Evolutionary conservation across 1,139 yeast genomes (phyloP), one percentile per base, ranked within the genome.

Genomic region (Kodamaea alishanica): DNA sequence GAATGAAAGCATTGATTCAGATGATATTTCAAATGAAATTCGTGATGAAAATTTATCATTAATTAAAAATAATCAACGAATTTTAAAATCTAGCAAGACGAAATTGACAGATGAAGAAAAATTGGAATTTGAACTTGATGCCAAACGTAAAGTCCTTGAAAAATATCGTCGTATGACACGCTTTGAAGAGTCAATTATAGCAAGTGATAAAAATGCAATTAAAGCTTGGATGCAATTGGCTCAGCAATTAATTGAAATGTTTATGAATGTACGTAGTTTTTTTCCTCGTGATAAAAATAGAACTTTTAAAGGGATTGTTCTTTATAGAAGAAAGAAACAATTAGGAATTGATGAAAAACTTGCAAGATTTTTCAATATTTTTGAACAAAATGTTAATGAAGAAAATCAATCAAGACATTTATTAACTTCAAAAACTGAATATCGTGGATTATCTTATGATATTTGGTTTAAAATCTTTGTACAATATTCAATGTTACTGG

Each of bases 401-500:
- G 75, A 69, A 35, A 53, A 47, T 23, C 48, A 52, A 31, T 46
- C 69, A 2, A 52, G 70, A 34, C 64, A 61, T 65, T 68, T 50
- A 46, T 66, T 64, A 48, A 73, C 61, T 41, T 75, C 77, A 3
- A 67, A 65, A 35, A 63, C 63, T 2, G 83, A 77, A 45, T 85
- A 85, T 54, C 72, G 96, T 44, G 96, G 96, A 0, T 65, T 89
- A 15, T 67, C 72, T 1, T 86, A 86, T 55, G 85, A 83, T 33
- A 75, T 75, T 29, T 92, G 98, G 98, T 88, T 89, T 56, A 79
- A 77, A 45, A 67, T 92, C 6, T 87, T 89, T 54, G 82, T 89
- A 72, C 85, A 83, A 51, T 79, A 84, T 50, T 81, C 95, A 0
- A 58, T 92, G 22, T 68, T 81, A 22, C 70, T 84, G 33, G 80